Evolutionary conservation across 2,329 filamentous ascomycete genomes (phyloP), one percentile per base, ranked within the genome.

Genomic region (Colletotrichum sp.): DNA sequence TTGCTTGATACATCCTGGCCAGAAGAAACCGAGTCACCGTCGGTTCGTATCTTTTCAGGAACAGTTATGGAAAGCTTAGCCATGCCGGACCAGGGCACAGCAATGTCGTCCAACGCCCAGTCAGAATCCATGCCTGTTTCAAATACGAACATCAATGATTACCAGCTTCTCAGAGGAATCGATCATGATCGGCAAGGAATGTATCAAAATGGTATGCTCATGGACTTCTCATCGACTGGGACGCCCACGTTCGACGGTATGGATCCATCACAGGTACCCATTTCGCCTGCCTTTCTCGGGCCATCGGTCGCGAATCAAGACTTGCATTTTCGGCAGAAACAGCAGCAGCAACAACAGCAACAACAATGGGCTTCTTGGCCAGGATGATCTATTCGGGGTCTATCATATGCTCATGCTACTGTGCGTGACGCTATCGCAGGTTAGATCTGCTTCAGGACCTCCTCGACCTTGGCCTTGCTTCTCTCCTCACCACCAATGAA

Each of bases 401-500:
- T 66, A 52, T 49, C 27, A 25, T 16, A 19, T 32, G 52, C 44
- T 68, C 30, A 34, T 32, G 39, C 39, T 49, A 27, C 22, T 52
- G 25, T 16, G 29, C 64, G 19, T 61, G 66, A n/a, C 13, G 16
- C 49, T n/a, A 25, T 16, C 29, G n/a, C 55, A 15, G 27, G 15
- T 30, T 80, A 78, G 66, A 81, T 69, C 71, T 79, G 64, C 78
- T 79, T 77, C n/a, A 81, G 71, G 32, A 81, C 80, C 59, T 81
- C 80, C 72, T 87, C 85, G 39, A 87, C 82, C 73, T 84, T 83
- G 25, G 79, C 80, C 78, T 83, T 83, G 78, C 85, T 87, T 49
- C 83, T 81, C 71, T 83, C 79, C 77, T 87, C 84, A 2, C 83
- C 84, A 7, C 82, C 83, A 15, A 82, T 81, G 75, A 88, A 88